Evolutionary conservation across 495 filamentous ascomycete species (phyloP).

Genomic region (Penicillium herquei): DNA sequence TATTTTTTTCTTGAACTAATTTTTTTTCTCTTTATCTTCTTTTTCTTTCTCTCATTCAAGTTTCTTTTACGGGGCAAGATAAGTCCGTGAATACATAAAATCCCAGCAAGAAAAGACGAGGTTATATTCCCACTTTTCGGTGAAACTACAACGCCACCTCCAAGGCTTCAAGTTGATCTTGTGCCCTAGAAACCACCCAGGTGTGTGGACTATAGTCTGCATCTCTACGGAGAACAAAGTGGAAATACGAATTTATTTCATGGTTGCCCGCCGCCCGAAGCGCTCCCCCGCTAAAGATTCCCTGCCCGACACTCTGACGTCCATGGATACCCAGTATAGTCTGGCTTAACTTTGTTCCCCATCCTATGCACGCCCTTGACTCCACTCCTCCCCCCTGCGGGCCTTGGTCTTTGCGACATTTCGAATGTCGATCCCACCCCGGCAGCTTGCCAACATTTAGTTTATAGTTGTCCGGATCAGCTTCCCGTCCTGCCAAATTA

Average conservation of each 20-base stretch:
- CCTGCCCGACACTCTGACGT: slow-evolving; percentile 12
- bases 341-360: slow-evolving; percentile 23
- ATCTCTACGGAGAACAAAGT: neutral
- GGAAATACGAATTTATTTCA: neutral
- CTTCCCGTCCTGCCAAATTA: slow-evolving; percentile 39
- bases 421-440: slow-evolving; percentile 21
- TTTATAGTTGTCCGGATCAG: slow-evolving; percentile 33
- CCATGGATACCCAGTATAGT: slow-evolving; percentile 16
- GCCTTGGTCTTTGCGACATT: slow-evolving; percentile 13
- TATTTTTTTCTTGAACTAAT: too few species aligned
- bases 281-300: slow-evolving; percentile 12
- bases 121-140: too few species aligned
- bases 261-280: slow-evolving; percentile 7
- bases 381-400: slow-evolving; percentile 18
- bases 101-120: neutral
- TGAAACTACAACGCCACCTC: too few species aligned
- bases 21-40: neutral
- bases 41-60: neutral
- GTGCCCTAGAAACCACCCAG: too few species aligned
- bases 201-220: neutral
- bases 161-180: too few species aligned
- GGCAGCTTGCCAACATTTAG: slow-evolving; percentile 13
- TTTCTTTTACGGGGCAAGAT: too few species aligned
- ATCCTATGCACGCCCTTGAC: slow-evolving; percentile 14
- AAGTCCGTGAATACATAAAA: neutral